Evolutionary conservation across 2,329 filamentous ascomycete genomes (phyloP).

Genomic region (Aureobasidium sp.): DNA sequence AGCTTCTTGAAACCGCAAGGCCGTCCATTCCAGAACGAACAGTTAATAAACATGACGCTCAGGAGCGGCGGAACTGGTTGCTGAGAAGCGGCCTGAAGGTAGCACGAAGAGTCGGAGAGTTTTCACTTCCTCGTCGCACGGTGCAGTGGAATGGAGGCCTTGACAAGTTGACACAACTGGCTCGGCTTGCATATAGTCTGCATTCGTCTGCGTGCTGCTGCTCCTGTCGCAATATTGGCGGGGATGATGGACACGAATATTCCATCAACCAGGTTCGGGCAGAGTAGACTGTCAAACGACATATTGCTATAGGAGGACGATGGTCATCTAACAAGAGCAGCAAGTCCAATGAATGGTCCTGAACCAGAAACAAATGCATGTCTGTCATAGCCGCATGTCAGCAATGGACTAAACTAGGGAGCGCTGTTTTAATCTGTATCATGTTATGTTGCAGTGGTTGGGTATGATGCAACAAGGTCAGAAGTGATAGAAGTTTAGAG

Average conservation of each 20-base stretch:
- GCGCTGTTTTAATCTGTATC: background rate
- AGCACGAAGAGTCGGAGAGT: conserved; percentile 6
- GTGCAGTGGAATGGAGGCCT: background rate
- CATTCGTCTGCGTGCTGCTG: background rate
- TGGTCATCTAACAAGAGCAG: background rate
- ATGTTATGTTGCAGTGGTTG: background rate
- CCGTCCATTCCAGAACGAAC: background rate
- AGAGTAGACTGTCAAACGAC: background rate
- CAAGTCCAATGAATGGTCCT: background rate
- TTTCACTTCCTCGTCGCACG: conserved; percentile 7
- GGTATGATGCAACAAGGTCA: background rate
- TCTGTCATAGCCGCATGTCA: background rate
- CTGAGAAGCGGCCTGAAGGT: conserved; percentile 11
- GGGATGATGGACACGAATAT: background rate
- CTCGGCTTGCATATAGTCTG: background rate
- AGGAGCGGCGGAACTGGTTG: background rate
- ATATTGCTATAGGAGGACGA: background rate
- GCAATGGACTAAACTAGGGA: background rate
- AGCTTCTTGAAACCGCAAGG: conserved; percentile 7
- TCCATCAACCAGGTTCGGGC: background rate
- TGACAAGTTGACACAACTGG: conserved; percentile 3
- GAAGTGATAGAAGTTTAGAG: background rate
- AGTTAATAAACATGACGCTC: conserved; percentile 3
- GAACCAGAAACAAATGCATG: background rate
- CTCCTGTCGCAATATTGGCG: background rate